Base-by-base conservation (phyloP, 2,329 filamentous ascomycete genomes). In the Pleomassaria siparia region DNA sequence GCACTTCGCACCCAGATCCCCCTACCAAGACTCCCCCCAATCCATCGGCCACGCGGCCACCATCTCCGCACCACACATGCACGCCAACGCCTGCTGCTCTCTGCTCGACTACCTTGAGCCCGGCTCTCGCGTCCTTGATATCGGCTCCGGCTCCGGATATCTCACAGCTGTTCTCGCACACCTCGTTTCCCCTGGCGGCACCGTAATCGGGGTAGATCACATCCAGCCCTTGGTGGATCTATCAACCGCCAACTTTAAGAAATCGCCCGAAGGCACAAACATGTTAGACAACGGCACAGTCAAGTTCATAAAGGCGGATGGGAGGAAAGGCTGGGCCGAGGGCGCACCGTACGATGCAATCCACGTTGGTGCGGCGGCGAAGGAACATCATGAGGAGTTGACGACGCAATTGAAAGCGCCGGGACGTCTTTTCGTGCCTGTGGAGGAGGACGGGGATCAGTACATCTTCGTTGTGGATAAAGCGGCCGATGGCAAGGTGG, bases 361-460 rank as follows among this genome's bases (percentile, higher is more conserved):
- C 50, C 94, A 97, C 67, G 94, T 97, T 2, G 94, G 94, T 0
- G 94, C 94, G 0, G 88, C 90, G 7, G 92, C 92, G 0, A 80
- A 74, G 20, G 80, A 84, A 63, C 73, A 95, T 45, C 91, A 95
- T 66, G 66, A 80, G 15, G 80, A 82, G 49, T 72, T 97, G 55
- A 72, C 95, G 37, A 80, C 85, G 24, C 94, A 97, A 74, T 74
- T 99, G 56, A 84, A 83, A 54, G 74, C 80, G 2, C 92, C 92
- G 0, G 94, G 94, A 0, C 78, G 87, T 54, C 79, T 94, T 72
- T 92, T 94, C 66, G 88, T 94, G 10, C 88, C 88, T 0, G 83
- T 92, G 1, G 82, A 86, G 44, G 76, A 79, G 26, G 63, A 67
- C 5, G 60, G 60, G 4, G 65, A 72, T 43, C 88, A 92, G 72